Base-by-base conservation (phyloP, 2,329 filamentous ascomycete genomes). In the Aquanectria penicillioides region DNA sequence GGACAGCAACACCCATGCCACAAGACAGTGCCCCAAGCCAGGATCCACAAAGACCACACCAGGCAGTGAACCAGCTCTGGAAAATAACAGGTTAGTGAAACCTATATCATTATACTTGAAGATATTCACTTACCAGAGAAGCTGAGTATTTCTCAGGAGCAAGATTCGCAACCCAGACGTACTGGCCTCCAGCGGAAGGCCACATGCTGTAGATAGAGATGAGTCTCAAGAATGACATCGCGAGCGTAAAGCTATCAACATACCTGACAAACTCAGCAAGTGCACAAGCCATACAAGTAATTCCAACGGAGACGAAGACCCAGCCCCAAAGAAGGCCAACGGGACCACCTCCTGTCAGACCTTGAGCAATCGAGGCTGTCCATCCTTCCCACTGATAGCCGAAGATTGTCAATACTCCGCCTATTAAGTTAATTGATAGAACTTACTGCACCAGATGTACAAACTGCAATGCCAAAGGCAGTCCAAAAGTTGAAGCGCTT, bases 401-500 rank as follows among this genome's bases (percentile, higher is more conserved):
- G n/a, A n/a, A 12, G 8, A 49, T 44, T 3, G 46, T 36, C 13
- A 49, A 22, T 13, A 2, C 3, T 3, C 4, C 7, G 20, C 2
- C 11, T 2, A 28, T 13, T n/a, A 5, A 33, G 15, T 3, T 15
- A 6, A 8, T 9, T 23, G 6, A 22, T 23, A 6, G 4, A 5
- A 15, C 33, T 17, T 37, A 49, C 46, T 5, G 46, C 31, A 10
- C 46, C 46, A 25, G 46, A 49, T 26, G 46, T 38, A 18, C 46
- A 49, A n/a, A 49, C 33, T 7, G 46, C 46, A 49, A 49, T 49
- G 20, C 46, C 46, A 29, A 49, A 38, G 20, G 46, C 46, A n/a
- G 46, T 49, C 46, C 46, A 49, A 13, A 49, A 49, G 25, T 49
- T 49, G 46, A 49, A 49, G 9, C 46, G 31, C 20, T 49, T 49